Evolutionary conservation across 257 asterid genomes (phyloP).

Genomic region (Petunia axillaris): DNA sequence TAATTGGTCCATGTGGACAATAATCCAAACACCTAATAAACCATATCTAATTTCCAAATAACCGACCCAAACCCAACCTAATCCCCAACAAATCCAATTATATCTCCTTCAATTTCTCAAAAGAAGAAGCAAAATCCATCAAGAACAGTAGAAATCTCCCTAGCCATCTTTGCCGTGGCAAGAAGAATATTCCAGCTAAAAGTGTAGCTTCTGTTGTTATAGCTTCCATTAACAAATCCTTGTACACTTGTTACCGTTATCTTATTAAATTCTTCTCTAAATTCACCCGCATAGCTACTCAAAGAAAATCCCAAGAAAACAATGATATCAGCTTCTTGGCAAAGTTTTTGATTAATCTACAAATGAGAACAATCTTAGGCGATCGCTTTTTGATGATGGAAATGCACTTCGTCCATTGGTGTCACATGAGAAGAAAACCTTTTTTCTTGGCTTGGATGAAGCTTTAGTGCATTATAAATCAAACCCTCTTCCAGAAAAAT

Average conservation of each 20-base stretch:
- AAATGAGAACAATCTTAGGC: constrained; percentile 22
- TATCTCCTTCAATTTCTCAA: constrained; percentile 23
- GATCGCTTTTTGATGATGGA: constrained; percentile 48
- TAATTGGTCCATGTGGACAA: too few species aligned
- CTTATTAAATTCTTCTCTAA: constrained; percentile 73
- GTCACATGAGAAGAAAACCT: constrained; percentile 49
- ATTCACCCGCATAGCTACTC: constrained; percentile 66
- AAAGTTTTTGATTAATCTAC: constrained; percentile 38
- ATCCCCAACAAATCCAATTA: not conserved
- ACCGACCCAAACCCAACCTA: not conserved
- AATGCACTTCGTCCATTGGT: constrained; percentile 52
- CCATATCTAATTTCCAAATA: too few species aligned
- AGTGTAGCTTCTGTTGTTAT: constrained; percentile 59
- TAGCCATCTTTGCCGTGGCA: constrained; percentile 45
- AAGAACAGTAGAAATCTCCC: constrained; percentile 48
- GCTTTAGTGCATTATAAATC: constrained; percentile 79
- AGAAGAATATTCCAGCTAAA: constrained; percentile 63
- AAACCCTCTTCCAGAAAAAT: constrained; percentile 63
- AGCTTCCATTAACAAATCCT: constrained; percentile 70
- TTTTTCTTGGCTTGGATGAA: constrained; percentile 88
- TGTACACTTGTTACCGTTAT: constrained; percentile 82
- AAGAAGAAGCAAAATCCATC: constrained; percentile 71
- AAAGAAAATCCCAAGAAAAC: constrained; percentile 57
- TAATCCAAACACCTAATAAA: too few species aligned
- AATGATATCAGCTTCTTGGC: constrained; percentile 63